Percentiles rank a stretch among this genome's conserved stretches.
Evolutionary conservation across 345 rosid species (phyloP).

Genomic region (Populus deltoides): DNA sequence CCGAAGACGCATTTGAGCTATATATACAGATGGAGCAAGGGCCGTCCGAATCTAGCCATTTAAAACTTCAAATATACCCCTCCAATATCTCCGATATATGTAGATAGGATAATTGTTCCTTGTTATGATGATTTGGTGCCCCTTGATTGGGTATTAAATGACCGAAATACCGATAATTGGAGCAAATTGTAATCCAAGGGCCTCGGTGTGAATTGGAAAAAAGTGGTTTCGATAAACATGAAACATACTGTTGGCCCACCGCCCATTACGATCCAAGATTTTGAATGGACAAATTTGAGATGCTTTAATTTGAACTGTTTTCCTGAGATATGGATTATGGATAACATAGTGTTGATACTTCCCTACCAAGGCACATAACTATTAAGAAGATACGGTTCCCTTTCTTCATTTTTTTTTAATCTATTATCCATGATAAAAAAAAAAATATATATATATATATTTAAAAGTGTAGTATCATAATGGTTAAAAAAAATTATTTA

Average conservation of each 20-base stretch:
- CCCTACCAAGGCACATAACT: background rate
- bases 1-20: background rate
- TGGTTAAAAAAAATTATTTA: too few relatives aligned
- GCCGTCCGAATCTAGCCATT: background rate
- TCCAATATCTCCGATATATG: background rate
- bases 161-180: background rate
- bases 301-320: background rate
- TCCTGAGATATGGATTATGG: slow-evolving; percentile 9
- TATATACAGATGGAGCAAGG: background rate
- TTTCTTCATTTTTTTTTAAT: background rate
- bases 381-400: background rate
- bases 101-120: background rate
- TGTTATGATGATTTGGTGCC: background rate
- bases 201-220: background rate
- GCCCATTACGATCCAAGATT: slow-evolving; percentile 4
- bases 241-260: slow-evolving; percentile 12
- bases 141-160: background rate
- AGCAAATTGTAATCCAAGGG: background rate
- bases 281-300: background rate
- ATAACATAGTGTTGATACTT: background rate
- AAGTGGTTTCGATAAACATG: background rate
- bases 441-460: too few relatives aligned
- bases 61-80: background rate
- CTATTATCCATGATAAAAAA: too few relatives aligned
- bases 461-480: too few relatives aligned